phyloP scores from a whole-genome alignment of 305 asterid species.

The Stenogyne calaminthoides region DNA sequence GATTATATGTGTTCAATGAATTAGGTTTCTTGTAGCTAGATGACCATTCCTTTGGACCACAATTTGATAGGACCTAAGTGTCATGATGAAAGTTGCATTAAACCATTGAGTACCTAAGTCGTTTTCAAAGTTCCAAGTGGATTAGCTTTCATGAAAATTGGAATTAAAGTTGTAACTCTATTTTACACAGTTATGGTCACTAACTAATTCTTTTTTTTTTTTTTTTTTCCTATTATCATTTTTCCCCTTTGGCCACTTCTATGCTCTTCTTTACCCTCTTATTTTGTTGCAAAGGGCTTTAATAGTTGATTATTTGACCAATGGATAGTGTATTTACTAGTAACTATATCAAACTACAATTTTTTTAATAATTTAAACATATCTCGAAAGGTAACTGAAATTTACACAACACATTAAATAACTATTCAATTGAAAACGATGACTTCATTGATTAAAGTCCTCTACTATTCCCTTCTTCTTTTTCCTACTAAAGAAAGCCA shows the following conservation, averaged over 20 bases:
- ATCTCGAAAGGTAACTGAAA: background rate
- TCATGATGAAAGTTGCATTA: slow-evolving; percentile 16
- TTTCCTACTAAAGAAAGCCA: slow-evolving; percentile 28
- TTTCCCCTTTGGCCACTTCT: background rate
- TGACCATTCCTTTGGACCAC: slow-evolving; percentile 16
- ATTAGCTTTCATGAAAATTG: slow-evolving; percentile 25
- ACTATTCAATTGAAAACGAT: slow-evolving; percentile 18
- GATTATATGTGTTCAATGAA: background rate
- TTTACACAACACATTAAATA: background rate
- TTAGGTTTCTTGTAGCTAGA: background rate
- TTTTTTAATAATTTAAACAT: background rate
- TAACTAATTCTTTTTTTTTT: slow-evolving; percentile 13
- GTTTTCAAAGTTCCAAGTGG: slow-evolving; percentile 33
- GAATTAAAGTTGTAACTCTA: slow-evolving; percentile 32
- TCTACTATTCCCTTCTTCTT: slow-evolving; percentile 11
- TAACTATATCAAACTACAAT: background rate
- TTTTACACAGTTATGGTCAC: slow-evolving; percentile 26
- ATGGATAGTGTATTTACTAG: background rate
- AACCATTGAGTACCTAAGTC: slow-evolving; percentile 9
- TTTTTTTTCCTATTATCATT: background rate
- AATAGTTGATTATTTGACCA: background rate
- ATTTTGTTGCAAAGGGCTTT: background rate
- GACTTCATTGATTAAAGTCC: slow-evolving; percentile 26
- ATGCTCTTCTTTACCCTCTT: background rate
- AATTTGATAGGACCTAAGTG: background rate